These are phyloP conservation scores for Sequoia sempervirens DNA, from an alignment of 75 land plant genomes.

Conservation along the genomic window DNA sequence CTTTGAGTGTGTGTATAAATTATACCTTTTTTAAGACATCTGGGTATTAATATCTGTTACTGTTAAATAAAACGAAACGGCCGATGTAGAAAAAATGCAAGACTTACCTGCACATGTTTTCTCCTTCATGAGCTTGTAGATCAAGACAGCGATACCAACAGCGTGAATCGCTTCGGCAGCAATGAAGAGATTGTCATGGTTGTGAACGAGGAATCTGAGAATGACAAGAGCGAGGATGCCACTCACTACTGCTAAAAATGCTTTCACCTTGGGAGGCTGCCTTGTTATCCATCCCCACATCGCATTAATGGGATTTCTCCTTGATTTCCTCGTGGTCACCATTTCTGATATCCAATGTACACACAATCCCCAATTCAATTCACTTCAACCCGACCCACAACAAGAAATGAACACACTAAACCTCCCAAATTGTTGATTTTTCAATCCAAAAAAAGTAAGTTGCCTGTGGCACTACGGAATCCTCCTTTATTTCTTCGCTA, in stretches of 20 bases:
- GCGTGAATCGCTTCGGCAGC: slow-evolving; percentile 89
- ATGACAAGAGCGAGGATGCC: slow-evolving; percentile 71
- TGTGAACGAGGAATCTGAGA: slow-evolving; percentile 67
- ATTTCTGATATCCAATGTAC: background rate
- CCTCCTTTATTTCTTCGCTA: too few relatives aligned
- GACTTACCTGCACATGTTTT: slow-evolving; percentile 77
- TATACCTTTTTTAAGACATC: background rate
- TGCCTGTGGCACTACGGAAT: too few relatives aligned
- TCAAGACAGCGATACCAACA: slow-evolving; percentile 78
- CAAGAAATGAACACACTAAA: too few relatives aligned
- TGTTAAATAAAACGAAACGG: background rate
- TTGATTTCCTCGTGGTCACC: slow-evolving; percentile 22
- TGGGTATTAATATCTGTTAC: background rate
- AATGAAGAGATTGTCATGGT: slow-evolving; percentile 93
- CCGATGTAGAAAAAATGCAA: background rate
- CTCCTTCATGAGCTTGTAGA: slow-evolving; percentile 89
- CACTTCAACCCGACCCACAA: too few relatives aligned
- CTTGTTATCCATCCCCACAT: slow-evolving; percentile 62
- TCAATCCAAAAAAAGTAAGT: too few relatives aligned
- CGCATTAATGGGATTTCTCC: slow-evolving; percentile 42
- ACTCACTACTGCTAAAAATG: slow-evolving; percentile 59
- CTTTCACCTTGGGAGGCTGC: slow-evolving; percentile 97
- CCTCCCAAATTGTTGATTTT: too few relatives aligned
- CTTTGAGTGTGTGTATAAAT: background rate
- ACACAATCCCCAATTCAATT: background rate